These are phyloP conservation scores for Candida sonorensis DNA, from an alignment of 805 yeast species.

Conservation along the genomic window DNA sequence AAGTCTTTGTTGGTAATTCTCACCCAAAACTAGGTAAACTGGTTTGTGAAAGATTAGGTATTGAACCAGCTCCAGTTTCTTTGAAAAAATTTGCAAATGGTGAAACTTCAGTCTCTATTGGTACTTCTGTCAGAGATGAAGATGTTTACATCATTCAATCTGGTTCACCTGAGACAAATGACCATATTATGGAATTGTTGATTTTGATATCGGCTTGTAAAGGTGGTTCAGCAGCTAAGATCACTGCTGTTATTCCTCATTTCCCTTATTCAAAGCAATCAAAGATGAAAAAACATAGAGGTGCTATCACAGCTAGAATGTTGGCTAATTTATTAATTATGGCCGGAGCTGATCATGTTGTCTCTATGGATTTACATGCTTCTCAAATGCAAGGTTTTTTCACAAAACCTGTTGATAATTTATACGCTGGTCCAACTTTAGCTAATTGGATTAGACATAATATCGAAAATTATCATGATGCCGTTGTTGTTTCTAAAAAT, in stretches of 20 bases:
- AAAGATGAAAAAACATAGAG: constrained; percentile 98
- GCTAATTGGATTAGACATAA: constrained; percentile 95
- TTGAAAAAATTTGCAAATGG: constrained; percentile 93
- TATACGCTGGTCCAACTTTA: constrained; percentile 93
- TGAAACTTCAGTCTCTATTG: constrained; percentile 93
- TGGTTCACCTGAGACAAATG: constrained; percentile 83
- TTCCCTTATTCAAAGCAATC: constrained; percentile 96
- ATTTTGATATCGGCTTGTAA: constrained; percentile 92
- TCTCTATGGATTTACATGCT: constrained; percentile 94
- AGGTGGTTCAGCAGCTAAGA: constrained; percentile 97
- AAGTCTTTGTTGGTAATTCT: constrained; percentile 92
- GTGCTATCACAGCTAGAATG: constrained; percentile 98
- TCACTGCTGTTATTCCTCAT: constrained; percentile 95
- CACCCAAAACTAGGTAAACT: constrained; percentile 91
- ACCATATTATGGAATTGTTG: constrained; percentile 92
- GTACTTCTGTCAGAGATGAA: constrained; percentile 93
- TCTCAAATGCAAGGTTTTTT: constrained; percentile 99
- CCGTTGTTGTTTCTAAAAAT: constrained; percentile 96
- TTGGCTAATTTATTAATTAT: constrained; percentile 87
- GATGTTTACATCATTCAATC: constrained; percentile 92
- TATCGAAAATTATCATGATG: constrained; percentile 74
- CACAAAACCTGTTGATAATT: constrained; percentile 93
- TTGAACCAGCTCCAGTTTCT: constrained; percentile 89
- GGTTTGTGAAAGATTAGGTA: constrained; percentile 87
- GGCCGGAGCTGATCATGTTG: constrained; percentile 99